Conservation (phyloP, 2,329 filamentous ascomycete species). For the Xylaria digitata region DNA sequence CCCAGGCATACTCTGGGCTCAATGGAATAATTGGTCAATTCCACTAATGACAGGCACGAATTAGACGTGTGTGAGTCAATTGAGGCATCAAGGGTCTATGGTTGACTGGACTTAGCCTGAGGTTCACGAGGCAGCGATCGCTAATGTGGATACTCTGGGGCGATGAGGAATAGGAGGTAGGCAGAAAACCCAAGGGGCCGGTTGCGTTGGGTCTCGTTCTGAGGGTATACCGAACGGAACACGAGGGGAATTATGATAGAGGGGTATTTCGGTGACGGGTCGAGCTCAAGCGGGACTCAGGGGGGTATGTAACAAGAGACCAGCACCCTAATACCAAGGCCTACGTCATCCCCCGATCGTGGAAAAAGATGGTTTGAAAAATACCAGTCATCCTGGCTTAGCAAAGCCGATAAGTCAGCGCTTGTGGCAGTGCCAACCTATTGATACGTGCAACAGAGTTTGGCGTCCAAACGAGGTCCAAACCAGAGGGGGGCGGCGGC, state of each 20-base stretch:
- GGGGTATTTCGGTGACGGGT: conserved; percentile 14
- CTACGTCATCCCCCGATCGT: neutral
- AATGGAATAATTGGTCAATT: conserved; percentile 20
- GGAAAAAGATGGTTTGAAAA: too few relatives aligned
- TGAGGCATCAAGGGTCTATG: conserved; percentile 15
- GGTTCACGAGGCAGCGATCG: conserved; percentile 33
- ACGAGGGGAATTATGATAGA: neutral
- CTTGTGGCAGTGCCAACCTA: conserved; percentile 5
- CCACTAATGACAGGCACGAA: conserved; percentile 2
- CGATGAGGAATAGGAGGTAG: conserved; percentile 23
- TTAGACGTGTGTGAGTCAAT: conserved; percentile 28
- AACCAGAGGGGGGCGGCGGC: conserved; percentile 2
- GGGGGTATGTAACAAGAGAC: conserved; percentile 1
- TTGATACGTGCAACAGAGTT: neutral
- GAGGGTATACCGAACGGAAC: conserved; percentile 15
- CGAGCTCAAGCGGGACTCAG: neutral
- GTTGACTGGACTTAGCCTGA: conserved; percentile 16
- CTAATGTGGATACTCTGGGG: conserved; percentile 31
- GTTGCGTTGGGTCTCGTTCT: conserved; percentile 2
- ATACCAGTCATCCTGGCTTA: neutral
- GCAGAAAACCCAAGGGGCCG: conserved; percentile 24
- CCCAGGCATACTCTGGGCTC: conserved; percentile 31
- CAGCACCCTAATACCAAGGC: conserved; percentile 12
- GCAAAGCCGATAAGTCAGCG: neutral
- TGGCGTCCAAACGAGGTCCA: neutral